Conservation (phyloP, 805 yeast genomes). For the Geotrichum ghanense region DNA sequence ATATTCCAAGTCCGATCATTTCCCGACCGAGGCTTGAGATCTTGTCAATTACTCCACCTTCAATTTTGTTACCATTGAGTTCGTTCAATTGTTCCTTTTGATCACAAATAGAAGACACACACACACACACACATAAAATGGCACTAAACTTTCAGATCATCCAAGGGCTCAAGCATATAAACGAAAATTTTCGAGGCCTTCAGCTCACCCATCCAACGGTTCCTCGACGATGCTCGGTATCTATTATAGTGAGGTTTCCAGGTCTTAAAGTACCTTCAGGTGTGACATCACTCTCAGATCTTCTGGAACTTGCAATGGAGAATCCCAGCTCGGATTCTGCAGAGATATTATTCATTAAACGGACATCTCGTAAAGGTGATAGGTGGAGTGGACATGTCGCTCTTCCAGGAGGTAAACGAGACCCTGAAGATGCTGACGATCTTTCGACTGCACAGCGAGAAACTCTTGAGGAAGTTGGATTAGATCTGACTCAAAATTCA, state of each 20-base stretch:
- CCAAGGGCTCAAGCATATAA: constrained; percentile 8
- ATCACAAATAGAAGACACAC: constrained; percentile 2
- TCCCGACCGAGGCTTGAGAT: too few relatives aligned
- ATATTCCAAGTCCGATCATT: too few relatives aligned
- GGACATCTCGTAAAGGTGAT: constrained; percentile 25
- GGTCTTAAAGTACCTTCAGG: constrained; percentile 3
- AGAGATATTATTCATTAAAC: constrained; percentile 28
- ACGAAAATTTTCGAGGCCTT: constrained; percentile 7
- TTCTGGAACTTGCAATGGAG: not conserved
- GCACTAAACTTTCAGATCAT: constrained; percentile 5
- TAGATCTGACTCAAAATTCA: constrained; percentile 22
- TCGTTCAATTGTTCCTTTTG: not conserved
- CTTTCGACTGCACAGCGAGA: constrained; percentile 28
- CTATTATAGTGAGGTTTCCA: constrained; percentile 16
- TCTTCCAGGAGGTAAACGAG: constrained; percentile 30
- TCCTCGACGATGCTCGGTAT: constrained; percentile 16
- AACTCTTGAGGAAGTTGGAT: constrained; percentile 29
- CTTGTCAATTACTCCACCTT: too few relatives aligned
- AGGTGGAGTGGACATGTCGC: constrained; percentile 33
- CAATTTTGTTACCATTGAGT: too few relatives aligned
- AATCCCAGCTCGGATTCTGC: constrained; percentile 7
- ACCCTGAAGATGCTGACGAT: constrained; percentile 24
- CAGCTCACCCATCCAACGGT: constrained; percentile 8
- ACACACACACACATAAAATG: constrained; percentile 15
- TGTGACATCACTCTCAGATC: not conserved